Base-by-base conservation (phyloP, 2,329 filamentous ascomycete genomes). In the Aspergillus sp. region DNA sequence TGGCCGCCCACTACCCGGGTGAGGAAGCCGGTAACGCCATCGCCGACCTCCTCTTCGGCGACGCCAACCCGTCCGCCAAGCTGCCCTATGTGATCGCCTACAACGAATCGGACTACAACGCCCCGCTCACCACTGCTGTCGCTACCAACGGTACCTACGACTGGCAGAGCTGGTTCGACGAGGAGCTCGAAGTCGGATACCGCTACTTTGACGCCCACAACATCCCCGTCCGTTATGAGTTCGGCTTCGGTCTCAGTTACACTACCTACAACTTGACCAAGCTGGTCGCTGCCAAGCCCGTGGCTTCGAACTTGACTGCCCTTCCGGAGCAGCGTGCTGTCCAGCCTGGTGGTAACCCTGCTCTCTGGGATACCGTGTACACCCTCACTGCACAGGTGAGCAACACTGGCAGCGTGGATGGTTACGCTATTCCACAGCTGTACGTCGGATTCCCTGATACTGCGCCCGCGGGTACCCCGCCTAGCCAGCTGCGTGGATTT, bases 11-110 rank as follows among this genome's bases (percentile, higher is more conserved):
- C 68, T 78, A 92, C 23, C 92, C 92, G 0, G 92, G 92, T 8
- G 89, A 96, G 72, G 90, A 96, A 75, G 90, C 88, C 19, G 92
- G 92, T 49, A 91, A 92, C 70, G 84, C 89, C 3, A 86, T 96
- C 55, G 84, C 85, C 13, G 91, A 96, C 66, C 84, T 96, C 21
- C 85, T 96, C 8, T 96, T 93, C 74, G 92, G 92, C 49, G 85
- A 84, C 59, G 84, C 89, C 62, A 94, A 92, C 77, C 91, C 91
- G 1, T 86, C 86, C 25, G 92, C 86, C 54, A 90, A 92, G 65
- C 85, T 89, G 0, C 89, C 90, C 3, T 96, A 96, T 76, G 94
- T 91, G 8, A 90, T 92, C 83, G 92, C 90, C 13, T 81, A 82
- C 39, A 84, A 85, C 2, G 83, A 83, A 15, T 81, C 84, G 64